Evolutionary conservation across 371 early-diverging fungal species (phyloP).

Genomic region (Blyttiomyces sp.): DNA sequence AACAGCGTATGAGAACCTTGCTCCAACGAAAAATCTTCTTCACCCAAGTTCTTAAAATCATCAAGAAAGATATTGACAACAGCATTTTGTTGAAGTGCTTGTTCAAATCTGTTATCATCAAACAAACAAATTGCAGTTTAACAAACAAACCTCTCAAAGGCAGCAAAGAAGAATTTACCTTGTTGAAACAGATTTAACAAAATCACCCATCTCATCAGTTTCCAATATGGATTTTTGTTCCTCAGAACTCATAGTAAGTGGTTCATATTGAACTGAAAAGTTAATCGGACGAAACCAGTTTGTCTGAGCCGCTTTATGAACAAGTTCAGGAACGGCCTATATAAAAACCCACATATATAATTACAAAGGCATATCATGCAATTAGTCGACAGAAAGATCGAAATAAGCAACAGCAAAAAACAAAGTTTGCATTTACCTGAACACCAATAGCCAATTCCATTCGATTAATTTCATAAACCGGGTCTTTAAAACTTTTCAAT

Average conservation of each 20-base stretch:
- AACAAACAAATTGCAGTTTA: background rate
- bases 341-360: too few species aligned
- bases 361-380: background rate
- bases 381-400: background rate
- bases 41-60: conserved; percentile 49
- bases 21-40: conserved; percentile 51
- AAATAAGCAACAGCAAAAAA: background rate
- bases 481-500: conserved; percentile 42
- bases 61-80: conserved; percentile 50
- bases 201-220: conserved; percentile 36
- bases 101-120: conserved; percentile 38
- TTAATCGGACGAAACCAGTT: conserved; percentile 51
- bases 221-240: conserved; percentile 25
- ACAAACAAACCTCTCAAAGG: background rate
- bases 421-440: conserved; percentile 31
- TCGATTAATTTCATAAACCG: conserved; percentile 40
- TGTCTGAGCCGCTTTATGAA: conserved; percentile 33
- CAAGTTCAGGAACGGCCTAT: conserved; percentile 40
- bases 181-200: conserved; percentile 28
- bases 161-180: conserved; percentile 2
- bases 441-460: conserved; percentile 38
- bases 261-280: conserved; percentile 51
- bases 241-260: conserved; percentile 20
- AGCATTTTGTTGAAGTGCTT: conserved; percentile 47
- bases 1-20: conserved; percentile 46